Conservation (phyloP, 2,329 filamentous ascomycete genomes). For the Colletotrichum sp. region DNA sequence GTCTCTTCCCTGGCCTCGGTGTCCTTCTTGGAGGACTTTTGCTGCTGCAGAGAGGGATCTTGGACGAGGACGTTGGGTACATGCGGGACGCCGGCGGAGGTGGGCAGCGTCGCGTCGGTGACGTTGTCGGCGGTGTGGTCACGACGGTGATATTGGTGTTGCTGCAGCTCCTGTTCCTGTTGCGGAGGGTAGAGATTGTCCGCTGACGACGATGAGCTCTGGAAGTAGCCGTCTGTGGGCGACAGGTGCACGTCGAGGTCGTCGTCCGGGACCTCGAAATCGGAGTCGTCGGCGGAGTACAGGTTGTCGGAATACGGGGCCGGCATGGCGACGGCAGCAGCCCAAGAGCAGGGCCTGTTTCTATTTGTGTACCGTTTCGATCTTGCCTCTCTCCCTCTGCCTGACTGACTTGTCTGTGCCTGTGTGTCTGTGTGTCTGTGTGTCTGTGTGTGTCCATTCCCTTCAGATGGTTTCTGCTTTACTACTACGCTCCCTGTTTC, state of each 20-base stretch:
- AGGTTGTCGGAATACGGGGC: slow-evolving; percentile 45
- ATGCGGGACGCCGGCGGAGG: slow-evolving; percentile 41
- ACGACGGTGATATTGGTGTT: background rate
- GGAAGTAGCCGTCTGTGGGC: slow-evolving; percentile 59
- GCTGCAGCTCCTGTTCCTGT: slow-evolving; percentile 1
- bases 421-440: background rate
- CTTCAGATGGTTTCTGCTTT: slow-evolving; percentile 16
- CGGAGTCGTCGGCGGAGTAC: slow-evolving; percentile 19
- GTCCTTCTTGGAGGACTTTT: slow-evolving; percentile 40
- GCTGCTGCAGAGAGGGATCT: slow-evolving; percentile 48
- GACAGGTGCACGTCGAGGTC: slow-evolving; percentile 36
- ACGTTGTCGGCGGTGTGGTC: slow-evolving; percentile 6
- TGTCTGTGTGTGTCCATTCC: background rate
- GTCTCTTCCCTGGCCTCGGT: slow-evolving; percentile 47
- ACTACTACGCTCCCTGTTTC: background rate
- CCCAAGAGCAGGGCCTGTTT: background rate
- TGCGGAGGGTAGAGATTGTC: slow-evolving; percentile 26
- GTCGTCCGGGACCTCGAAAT: slow-evolving; percentile 26
- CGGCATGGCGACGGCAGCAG: slow-evolving; percentile 40
- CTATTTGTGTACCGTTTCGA: slow-evolving; percentile 13
- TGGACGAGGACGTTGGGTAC: slow-evolving; percentile 54
- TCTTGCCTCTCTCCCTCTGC: background rate
- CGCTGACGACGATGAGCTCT: slow-evolving; percentile 36
- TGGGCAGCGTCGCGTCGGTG: slow-evolving; percentile 25
- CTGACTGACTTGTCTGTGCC: background rate